phyloP scores from a whole-genome alignment of 2,329 filamentous ascomycete genomes.

The Teratosphaeria epicoccoides region DNA sequence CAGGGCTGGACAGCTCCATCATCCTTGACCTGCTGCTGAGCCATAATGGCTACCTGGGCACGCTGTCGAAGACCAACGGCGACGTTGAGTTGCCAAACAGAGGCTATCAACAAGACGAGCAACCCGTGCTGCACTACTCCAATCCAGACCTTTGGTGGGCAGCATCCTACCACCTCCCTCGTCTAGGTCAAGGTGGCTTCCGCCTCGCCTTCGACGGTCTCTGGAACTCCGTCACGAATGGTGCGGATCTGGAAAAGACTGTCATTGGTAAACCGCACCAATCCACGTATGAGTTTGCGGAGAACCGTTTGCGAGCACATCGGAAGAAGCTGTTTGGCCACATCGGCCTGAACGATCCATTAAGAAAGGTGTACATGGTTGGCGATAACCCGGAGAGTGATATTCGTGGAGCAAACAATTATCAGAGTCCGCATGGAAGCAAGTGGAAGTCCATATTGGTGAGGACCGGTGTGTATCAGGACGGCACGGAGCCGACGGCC shows the following conservation, averaged over 20 bases:
- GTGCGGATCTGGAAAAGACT: constrained; percentile 42
- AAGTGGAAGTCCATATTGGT: constrained; percentile 70
- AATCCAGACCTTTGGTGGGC: constrained; percentile 90
- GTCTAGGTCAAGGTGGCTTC: constrained; percentile 87
- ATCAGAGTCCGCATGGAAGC: constrained; percentile 54
- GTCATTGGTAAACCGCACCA: constrained; percentile 75
- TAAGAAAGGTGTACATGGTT: constrained; percentile 82
- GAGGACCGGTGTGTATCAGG: constrained; percentile 64
- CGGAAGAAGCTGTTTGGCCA: constrained; percentile 39
- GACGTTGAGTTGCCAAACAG: constrained; percentile 52
- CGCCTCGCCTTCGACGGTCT: constrained; percentile 69
- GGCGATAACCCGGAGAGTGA: constrained; percentile 67
- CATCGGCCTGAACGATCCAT: constrained; percentile 27
- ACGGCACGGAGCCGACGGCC: constrained; percentile 44
- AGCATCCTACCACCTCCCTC: constrained; percentile 69
- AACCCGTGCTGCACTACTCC: constrained; percentile 74
- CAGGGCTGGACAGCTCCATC: constrained; percentile 76
- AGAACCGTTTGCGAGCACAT: constrained; percentile 57
- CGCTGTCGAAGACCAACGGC: constrained; percentile 63
- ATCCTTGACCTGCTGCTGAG: constrained; percentile 78
- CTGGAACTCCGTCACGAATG: constrained; percentile 62
- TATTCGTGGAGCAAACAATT: constrained; percentile 76
- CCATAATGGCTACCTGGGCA: constrained; percentile 66
- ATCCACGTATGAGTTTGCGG: constrained; percentile 73
- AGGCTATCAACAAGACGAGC: constrained; percentile 73